These are phyloP conservation scores for Schizonepeta tenuifolia DNA, from an alignment of 257 asterid species.

Conservation along the genomic window DNA sequence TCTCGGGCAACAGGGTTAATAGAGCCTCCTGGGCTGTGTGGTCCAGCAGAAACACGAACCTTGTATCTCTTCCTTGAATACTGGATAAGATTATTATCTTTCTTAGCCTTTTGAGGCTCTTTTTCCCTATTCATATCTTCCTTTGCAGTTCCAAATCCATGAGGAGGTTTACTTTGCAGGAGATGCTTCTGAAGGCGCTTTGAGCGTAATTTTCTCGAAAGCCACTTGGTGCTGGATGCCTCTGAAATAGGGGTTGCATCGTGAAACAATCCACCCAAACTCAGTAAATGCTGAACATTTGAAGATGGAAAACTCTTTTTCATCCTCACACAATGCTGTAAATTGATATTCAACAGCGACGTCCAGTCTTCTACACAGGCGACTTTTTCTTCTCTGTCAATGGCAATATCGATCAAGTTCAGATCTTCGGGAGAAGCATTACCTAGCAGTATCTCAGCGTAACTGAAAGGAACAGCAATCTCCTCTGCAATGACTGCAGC, in stretches of 20 bases:
- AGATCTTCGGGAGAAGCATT: slow-evolving; percentile 72
- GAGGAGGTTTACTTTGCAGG: slow-evolving; percentile 38
- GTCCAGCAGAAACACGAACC: slow-evolving; percentile 40
- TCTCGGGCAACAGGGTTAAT: slow-evolving; percentile 28
- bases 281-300: slow-evolving; percentile 61
- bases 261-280: slow-evolving; percentile 62
- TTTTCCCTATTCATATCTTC: slow-evolving; percentile 36
- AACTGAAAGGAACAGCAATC: slow-evolving; percentile 55
- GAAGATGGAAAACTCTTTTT: slow-evolving; percentile 59
- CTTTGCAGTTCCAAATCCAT: slow-evolving; percentile 26
- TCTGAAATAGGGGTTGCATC: slow-evolving; percentile 42
- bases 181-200: slow-evolving; percentile 45
- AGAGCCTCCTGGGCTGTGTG: slow-evolving; percentile 33
- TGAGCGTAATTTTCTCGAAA: slow-evolving; percentile 80
- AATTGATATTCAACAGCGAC: slow-evolving; percentile 60
- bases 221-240: slow-evolving; percentile 57
- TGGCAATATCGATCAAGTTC: slow-evolving; percentile 70
- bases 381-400: slow-evolving; percentile 59
- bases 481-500: slow-evolving; percentile 80
- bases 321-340: slow-evolving; percentile 69
- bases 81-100: slow-evolving; percentile 55
- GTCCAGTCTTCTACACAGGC: slow-evolving; percentile 77
- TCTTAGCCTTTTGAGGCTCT: slow-evolving; percentile 39
- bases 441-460: slow-evolving; percentile 57
- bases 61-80: slow-evolving; percentile 74